These are phyloP conservation scores for Botrytis deweyae DNA, from an alignment of 2,329 filamentous ascomycete genomes.

Conservation along the genomic window DNA sequence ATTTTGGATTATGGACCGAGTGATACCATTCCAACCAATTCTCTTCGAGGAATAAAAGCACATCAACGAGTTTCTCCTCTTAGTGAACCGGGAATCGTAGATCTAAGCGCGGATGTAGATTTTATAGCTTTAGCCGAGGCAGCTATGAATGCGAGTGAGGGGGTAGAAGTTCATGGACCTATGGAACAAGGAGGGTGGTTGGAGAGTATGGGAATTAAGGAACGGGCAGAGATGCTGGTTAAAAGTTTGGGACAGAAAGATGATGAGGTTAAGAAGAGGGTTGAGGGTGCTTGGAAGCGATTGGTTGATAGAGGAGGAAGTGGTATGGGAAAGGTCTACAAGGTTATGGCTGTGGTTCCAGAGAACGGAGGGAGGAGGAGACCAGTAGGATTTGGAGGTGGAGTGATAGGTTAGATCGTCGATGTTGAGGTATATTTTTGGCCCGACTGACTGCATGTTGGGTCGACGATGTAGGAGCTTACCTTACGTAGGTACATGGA, in stretches of 20 bases:
- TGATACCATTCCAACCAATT: constrained; percentile 79
- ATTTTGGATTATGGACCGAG: constrained; percentile 92
- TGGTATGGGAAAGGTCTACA: constrained; percentile 95
- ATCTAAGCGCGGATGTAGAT: constrained; percentile 91
- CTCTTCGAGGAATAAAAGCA: constrained; percentile 79
- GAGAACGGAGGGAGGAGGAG: constrained; percentile 70
- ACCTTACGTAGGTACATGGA: neutral
- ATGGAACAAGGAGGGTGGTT: constrained; percentile 83
- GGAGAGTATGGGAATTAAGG: constrained; percentile 74
- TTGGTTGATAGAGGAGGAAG: constrained; percentile 78
- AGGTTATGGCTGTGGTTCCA: constrained; percentile 86
- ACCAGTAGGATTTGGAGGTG: constrained; percentile 88
- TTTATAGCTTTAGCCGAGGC: constrained; percentile 84
- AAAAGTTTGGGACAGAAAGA: constrained; percentile 44
- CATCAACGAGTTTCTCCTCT: constrained; percentile 81
- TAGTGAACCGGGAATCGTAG: constrained; percentile 74
- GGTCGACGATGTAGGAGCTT: neutral
- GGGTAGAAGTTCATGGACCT: constrained; percentile 89
- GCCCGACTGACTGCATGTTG: neutral
- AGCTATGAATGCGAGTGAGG: constrained; percentile 70
- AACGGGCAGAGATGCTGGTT: constrained; percentile 69
- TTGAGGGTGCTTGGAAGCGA: constrained; percentile 75
- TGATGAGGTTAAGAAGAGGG: constrained; percentile 54
- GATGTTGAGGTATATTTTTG: constrained; percentile 41
- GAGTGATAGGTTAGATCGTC: neutral